Evolutionary conservation across 2,329 filamentous ascomycete genomes (phyloP).

Genomic region (Fusarium papillatum): DNA sequence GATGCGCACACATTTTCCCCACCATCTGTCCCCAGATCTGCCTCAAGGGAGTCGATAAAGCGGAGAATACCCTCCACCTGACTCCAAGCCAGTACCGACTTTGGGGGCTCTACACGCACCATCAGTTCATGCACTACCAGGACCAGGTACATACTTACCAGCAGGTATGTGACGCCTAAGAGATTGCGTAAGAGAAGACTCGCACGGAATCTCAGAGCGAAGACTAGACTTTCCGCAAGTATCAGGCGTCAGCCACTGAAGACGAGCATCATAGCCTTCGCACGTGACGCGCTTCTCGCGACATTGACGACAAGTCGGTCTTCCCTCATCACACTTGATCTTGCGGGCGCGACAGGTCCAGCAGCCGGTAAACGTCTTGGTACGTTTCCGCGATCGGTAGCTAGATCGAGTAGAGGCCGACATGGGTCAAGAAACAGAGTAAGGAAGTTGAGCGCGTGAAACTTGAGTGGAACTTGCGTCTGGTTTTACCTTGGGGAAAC

Average conservation of each 20-base stretch:
- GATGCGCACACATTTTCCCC: slow-evolving; percentile 9
- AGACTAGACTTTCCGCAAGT: not conserved
- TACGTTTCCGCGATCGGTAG: slow-evolving; percentile 30
- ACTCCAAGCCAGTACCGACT: slow-evolving; percentile 15
- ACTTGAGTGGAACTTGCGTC: not conserved
- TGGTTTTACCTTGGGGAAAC: not conserved
- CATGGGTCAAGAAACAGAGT: slow-evolving; percentile 7
- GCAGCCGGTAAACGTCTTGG: slow-evolving; percentile 49
- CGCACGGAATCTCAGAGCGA: not conserved
- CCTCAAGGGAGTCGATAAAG: slow-evolving; percentile 18
- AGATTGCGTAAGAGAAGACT: not conserved
- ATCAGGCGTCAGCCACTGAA: slow-evolving; percentile 41
- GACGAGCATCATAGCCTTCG: slow-evolving; percentile 48
- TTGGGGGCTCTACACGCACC: slow-evolving; percentile 9
- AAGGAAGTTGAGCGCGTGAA: slow-evolving; percentile 4
- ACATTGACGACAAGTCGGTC: slow-evolving; percentile 51
- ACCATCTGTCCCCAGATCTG: not conserved
- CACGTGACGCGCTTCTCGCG: slow-evolving; percentile 45
- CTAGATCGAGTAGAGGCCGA: slow-evolving; percentile 2
- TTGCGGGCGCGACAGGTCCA: slow-evolving; percentile 54
- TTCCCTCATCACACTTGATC: slow-evolving; percentile 54
- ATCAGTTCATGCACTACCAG: not conserved
- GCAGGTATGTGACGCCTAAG: slow-evolving; percentile 20
- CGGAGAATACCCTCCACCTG: slow-evolving; percentile 29
- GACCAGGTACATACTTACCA: slow-evolving; percentile 1